Evolutionary conservation across 2,329 filamentous ascomycete species (phyloP), one percentile per base, ranked within the genome.

Genomic region (Aspergillus texensis): DNA sequence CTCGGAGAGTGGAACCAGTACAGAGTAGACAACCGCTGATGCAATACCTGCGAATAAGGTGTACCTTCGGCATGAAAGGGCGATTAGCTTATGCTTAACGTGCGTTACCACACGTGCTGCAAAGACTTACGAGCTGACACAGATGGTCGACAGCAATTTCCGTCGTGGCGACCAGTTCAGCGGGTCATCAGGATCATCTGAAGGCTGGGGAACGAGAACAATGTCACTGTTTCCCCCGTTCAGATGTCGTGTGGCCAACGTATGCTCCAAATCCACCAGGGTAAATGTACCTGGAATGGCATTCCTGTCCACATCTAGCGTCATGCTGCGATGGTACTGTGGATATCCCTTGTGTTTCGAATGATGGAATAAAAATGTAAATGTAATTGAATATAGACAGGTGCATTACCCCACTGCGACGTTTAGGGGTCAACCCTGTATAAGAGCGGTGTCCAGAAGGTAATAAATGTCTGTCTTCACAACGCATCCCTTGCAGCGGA

Each of bases 121-220:
- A 9, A 11, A 34, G 48, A 32, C 77, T 66, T 60, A 79, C 65
- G 82, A 74, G 66, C 78, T 80, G 57, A 79, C 78, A 62, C 77
- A 81, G 6, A 77, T 71, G 1, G 79, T 79, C 1, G 80, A 80
- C 26, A 82, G 61, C 6, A 77, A 58, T 64, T 83, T 83, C 46
- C 81, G 75, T n/a, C 72, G 67, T 6, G 67, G 72, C n/a, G 77
- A 74, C 81, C 81, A 83, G 54, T 82, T 82, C 56, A 83, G 68
- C 14, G 81, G 81, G 65, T 83, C 81, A 60, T 83, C 79, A 1
- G 80, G 80, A 64, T 84, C 79, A 46, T 71, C 67, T 1, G 80
- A 82, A 0, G 82, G 82, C 2, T 74, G 69, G 0, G 81, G 81
- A 1, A 81, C 74, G 4, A 82, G 71, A 2, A 82, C 74, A 53